phyloP scores from a whole-genome alignment of 306 rosid species.

The Malus orientalis region DNA sequence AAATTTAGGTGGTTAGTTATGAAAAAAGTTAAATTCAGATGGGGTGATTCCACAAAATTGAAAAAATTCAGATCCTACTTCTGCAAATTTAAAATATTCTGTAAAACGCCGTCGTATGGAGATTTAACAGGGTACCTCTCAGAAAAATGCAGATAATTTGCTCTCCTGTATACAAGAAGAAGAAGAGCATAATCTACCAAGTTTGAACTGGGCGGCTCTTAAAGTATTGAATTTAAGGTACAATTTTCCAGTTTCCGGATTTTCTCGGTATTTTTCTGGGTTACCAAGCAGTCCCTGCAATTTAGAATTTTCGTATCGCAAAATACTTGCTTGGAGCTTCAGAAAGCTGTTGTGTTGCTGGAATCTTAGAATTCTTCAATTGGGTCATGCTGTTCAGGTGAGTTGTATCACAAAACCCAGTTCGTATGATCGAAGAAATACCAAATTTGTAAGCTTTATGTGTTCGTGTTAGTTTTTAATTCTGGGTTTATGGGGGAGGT shows the following conservation, averaged over 20 bases:
- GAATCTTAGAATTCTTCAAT: not conserved
- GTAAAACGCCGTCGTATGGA: not conserved
- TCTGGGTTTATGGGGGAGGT: conserved; percentile 16
- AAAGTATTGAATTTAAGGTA: not conserved
- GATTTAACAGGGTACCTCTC: not conserved
- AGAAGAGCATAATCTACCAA: not conserved
- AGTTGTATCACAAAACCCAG: not conserved
- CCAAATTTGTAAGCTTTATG: not conserved
- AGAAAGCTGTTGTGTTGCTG: not conserved
- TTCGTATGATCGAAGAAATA: not conserved
- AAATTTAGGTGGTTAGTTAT: no score
- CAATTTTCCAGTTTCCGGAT: not conserved
- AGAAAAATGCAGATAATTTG: not conserved
- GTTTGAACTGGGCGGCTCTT: not conserved
- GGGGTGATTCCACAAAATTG: no score
- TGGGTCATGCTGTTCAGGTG: conserved; percentile 1
- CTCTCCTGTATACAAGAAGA: not conserved
- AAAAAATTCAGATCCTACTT: no score
- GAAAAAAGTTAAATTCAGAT: no score
- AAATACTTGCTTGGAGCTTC: not conserved
- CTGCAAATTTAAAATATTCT: no score
- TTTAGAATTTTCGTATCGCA: not conserved
- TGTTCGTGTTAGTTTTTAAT: not conserved
- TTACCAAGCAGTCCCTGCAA: not conserved
- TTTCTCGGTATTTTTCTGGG: not conserved